Percentiles rank a stretch among this genome's conserved stretches.
These are phyloP conservation scores for Tylopilus balloui DNA, from an alignment of 768 basidiomycete genomes.

Conservation along the genomic window DNA sequence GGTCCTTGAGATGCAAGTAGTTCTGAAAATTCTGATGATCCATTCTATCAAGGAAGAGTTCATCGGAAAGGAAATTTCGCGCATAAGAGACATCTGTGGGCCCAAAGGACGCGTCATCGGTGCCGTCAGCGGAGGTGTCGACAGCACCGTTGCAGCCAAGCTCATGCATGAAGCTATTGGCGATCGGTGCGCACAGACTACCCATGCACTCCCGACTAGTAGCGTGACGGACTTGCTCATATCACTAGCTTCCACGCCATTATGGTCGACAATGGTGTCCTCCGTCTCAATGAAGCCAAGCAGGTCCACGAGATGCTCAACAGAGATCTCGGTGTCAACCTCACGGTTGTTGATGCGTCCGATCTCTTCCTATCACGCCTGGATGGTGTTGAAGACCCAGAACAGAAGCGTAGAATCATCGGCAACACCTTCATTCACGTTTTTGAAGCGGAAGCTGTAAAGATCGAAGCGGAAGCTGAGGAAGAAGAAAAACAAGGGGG, in stretches of 20 bases:
- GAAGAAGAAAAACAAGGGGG: slow-evolving; percentile 65
- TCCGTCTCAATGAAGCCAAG: slow-evolving; percentile 83
- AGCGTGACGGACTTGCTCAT: not conserved
- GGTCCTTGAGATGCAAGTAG: slow-evolving; percentile 3
- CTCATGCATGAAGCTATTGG: slow-evolving; percentile 99
- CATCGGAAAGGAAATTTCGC: slow-evolving; percentile 91
- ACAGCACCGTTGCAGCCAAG: slow-evolving; percentile 97
- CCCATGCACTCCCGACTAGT: not conserved
- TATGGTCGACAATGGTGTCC: slow-evolving; percentile 98
- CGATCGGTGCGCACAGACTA: slow-evolving; percentile 60
- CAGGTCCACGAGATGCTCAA: slow-evolving; percentile 94
- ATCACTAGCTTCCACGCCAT: slow-evolving; percentile 88
- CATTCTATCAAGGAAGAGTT: slow-evolving; percentile 72
- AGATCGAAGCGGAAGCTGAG: slow-evolving; percentile 79
- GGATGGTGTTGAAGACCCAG: slow-evolving; percentile 92
- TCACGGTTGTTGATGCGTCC: slow-evolving; percentile 94
- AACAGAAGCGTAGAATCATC: slow-evolving; percentile 95
- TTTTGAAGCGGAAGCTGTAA: slow-evolving; percentile 90
- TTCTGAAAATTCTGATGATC: not conserved
- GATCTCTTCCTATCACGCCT: slow-evolving; percentile 86
- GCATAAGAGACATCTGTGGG: slow-evolving; percentile 94
- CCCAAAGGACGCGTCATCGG: slow-evolving; percentile 94
- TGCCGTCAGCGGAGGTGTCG: slow-evolving; percentile 95
- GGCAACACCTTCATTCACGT: slow-evolving; percentile 99
- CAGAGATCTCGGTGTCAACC: slow-evolving; percentile 89